Conservation (phyloP, 116 monocot species). For the Iris pallida region DNA sequence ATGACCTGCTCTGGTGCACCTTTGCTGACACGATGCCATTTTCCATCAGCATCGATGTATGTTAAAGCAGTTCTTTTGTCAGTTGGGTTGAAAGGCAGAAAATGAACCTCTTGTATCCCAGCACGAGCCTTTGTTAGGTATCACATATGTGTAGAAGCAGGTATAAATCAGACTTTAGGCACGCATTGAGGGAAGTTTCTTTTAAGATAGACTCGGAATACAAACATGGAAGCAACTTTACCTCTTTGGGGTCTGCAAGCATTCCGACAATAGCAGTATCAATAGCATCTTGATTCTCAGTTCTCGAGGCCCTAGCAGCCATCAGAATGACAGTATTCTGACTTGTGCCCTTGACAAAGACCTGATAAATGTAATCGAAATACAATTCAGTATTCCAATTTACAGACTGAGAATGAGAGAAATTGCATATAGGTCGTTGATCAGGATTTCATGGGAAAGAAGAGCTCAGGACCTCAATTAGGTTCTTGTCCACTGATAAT, state of each 20-base stretch:
- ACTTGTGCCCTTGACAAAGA: conserved; percentile 73
- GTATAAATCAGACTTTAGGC: background rate
- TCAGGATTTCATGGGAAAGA: background rate
- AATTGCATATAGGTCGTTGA: background rate
- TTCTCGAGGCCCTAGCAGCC: conserved; percentile 94
- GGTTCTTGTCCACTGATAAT: conserved; percentile 16
- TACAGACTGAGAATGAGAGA: background rate
- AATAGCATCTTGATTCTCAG: conserved; percentile 99
- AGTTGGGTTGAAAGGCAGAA: too few species aligned
- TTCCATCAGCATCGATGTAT: too few species aligned
- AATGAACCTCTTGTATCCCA: too few species aligned
- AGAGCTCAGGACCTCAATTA: conserved; percentile 7
- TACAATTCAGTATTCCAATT: background rate
- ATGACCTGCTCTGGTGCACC: background rate
- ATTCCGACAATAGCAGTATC: conserved; percentile 94
- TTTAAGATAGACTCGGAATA: too few species aligned
- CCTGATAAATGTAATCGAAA: conserved; percentile 27
- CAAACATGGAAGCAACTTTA: background rate
- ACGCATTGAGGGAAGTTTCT: too few species aligned
- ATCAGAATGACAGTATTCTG: conserved; percentile 84
- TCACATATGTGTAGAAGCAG: background rate
- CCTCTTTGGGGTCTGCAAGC: conserved; percentile 99
- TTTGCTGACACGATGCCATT: too few species aligned
- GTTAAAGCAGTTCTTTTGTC: too few species aligned
- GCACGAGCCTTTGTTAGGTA: background rate